A percentile compares a stretch with the other conserved stretches of the same genome.
phyloP scores from a whole-genome alignment of 768 basidiomycete genomes.

The Suillus alpinus region DNA sequence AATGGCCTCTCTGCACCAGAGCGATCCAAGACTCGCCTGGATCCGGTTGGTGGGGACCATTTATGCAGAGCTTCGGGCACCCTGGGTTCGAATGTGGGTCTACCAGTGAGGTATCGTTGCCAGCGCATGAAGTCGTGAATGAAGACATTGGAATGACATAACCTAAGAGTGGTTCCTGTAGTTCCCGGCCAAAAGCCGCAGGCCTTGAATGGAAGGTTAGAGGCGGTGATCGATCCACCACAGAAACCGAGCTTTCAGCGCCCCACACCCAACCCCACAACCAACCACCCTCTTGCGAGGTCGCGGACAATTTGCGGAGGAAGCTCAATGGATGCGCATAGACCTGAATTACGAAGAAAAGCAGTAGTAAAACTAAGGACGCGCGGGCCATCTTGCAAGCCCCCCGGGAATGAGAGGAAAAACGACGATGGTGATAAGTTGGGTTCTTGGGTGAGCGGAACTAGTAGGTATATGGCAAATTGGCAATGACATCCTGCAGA shows the following conservation, averaged over 20 bases:
- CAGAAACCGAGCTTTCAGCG: conserved; percentile 65
- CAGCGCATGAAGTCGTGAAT: conserved; percentile 53
- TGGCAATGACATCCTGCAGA: conserved; percentile 8
- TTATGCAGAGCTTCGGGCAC: conserved; percentile 67
- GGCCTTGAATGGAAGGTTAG: conserved; percentile 68
- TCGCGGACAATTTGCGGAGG: conserved; percentile 40
- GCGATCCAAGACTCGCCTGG: conserved; percentile 82
- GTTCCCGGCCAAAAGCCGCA: conserved; percentile 76
- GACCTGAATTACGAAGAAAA: conserved; percentile 9
- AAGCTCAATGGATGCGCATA: conserved; percentile 8
- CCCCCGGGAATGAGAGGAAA: background rate
- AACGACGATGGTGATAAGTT: conserved; percentile 1
- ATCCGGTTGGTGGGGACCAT: conserved; percentile 54
- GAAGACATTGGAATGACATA: conserved; percentile 72
- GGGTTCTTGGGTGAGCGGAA: background rate
- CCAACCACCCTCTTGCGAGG: conserved; percentile 46
- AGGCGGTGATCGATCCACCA: conserved; percentile 72
- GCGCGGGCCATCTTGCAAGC: conserved; percentile 16
- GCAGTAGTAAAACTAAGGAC: conserved; percentile 3
- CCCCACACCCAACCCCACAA: conserved; percentile 69
- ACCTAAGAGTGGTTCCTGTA: conserved; percentile 63
- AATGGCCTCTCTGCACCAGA: conserved; percentile 83
- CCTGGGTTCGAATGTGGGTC: conserved; percentile 43
- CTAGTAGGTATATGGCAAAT: background rate
- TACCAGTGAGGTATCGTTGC: conserved; percentile 22